phyloP scores from a whole-genome alignment of 352 stramenopile genomes.

The Hyaloperonospora brassicae region DNA sequence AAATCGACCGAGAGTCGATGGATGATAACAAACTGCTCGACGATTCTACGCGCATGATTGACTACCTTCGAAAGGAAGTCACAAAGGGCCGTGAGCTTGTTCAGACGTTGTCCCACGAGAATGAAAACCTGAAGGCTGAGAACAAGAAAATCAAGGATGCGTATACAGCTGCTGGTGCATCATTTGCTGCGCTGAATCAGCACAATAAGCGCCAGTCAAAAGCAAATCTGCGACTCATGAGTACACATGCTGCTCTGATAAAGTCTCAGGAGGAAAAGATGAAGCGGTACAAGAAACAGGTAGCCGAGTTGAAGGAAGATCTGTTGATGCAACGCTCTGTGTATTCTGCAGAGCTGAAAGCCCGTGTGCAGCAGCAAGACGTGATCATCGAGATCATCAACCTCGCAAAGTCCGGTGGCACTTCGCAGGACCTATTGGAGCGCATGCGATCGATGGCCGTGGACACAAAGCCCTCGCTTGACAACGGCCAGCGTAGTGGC shows the following conservation, averaged over 20 bases:
- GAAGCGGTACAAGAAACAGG: conserved; percentile 85
- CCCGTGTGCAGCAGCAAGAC: conserved; percentile 40
- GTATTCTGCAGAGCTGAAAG: conserved; percentile 70
- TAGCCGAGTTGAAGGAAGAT: conserved; percentile 74
- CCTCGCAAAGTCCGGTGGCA: conserved; percentile 46
- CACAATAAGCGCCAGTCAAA: conserved; percentile 92
- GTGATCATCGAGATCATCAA: conserved; percentile 33
- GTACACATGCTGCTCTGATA: conserved; percentile 74
- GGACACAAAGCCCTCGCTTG: conserved; percentile 61
- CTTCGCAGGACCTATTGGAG: conserved; percentile 33
- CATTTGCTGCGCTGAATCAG: conserved; percentile 89
- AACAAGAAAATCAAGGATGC: conserved; percentile 90
- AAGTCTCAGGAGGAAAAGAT: conserved; percentile 87
- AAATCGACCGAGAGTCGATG: conserved; percentile 35
- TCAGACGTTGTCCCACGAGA: conserved; percentile 55
- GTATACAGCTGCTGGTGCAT: conserved; percentile 87
- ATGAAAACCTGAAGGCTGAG: conserved; percentile 77
- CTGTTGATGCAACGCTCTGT: conserved; percentile 72
- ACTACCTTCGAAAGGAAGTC: conserved; percentile 74
- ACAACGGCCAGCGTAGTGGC: conserved; percentile 37
- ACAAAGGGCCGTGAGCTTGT: conserved; percentile 69
- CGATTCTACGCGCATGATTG: conserved; percentile 80
- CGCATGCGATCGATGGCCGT: conserved; percentile 55
- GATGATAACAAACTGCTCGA: conserved; percentile 67
- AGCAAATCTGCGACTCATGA: conserved; percentile 86